phyloP scores from a whole-genome alignment of 305 asterid species.

The Striga hermonthica region DNA sequence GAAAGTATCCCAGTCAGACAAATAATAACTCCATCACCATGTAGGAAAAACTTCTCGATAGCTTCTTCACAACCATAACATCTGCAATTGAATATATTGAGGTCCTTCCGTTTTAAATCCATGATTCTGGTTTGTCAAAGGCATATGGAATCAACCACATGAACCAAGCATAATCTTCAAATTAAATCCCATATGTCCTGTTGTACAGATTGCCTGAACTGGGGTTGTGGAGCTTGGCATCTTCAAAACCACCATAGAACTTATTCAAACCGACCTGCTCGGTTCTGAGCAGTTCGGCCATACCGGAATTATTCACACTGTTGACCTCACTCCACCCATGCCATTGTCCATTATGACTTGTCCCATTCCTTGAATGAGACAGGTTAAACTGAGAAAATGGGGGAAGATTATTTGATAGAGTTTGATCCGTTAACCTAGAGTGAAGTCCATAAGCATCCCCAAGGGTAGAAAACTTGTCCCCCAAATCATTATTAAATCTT shows the following conservation, averaged over 20 bases:
- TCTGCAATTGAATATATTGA: conserved; percentile 26
- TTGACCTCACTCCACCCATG: conserved; percentile 72
- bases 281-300: conserved; percentile 62
- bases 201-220: conserved; percentile 66
- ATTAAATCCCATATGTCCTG: conserved; percentile 70
- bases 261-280: conserved; percentile 71
- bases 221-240: conserved; percentile 59
- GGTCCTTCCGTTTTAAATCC: conserved; percentile 37
- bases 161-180: conserved; percentile 23
- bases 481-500: conserved; percentile 44
- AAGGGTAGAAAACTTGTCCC: conserved; percentile 47
- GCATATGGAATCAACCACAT: conserved; percentile 33
- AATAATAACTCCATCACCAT: conserved; percentile 27
- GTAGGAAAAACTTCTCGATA: conserved; percentile 28
- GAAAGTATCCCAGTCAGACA: conserved; percentile 41
- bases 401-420: conserved; percentile 48
- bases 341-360: conserved; percentile 73
- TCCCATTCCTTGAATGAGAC: conserved; percentile 59
- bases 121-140: conserved; percentile 34
- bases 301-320: conserved; percentile 53
- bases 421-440: conserved; percentile 64
- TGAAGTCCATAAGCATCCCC: conserved; percentile 62
- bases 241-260: conserved; percentile 64
- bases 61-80: conserved; percentile 32
- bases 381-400: conserved; percentile 53